Percentiles rank a stretch among this genome's conserved stretches.
Evolutionary conservation across 192 early-diverging fungal species (phyloP).

Genomic region (Mycoemilia scoparia): DNA sequence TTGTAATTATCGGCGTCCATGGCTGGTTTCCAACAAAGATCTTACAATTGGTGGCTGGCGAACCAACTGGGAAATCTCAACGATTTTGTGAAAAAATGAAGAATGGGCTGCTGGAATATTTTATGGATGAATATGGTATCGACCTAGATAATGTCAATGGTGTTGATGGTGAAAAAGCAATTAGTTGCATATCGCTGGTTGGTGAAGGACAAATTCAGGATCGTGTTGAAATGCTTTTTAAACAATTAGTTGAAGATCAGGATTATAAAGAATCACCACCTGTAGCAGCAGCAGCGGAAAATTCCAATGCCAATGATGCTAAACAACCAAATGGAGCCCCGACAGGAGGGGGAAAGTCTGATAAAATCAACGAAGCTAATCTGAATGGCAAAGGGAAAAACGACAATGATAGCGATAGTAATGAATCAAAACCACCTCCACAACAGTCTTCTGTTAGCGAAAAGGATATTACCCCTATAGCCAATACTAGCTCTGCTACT

Average conservation of each 20-base stretch:
- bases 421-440: neutral
- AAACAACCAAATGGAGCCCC: constrained; percentile 2
- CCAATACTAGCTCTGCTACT: constrained; percentile 13
- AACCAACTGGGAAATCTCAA: constrained; percentile 79
- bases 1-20: constrained; percentile 75
- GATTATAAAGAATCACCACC: neutral
- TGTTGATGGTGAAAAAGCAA: constrained; percentile 7
- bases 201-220: constrained; percentile 84
- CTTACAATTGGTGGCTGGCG: constrained; percentile 60
- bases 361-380: constrained; percentile 1
- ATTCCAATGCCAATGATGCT: neutral
- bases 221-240: constrained; percentile 64
- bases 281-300: neutral
- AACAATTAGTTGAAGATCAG: constrained; percentile 36
- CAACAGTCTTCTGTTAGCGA: neutral
- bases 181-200: constrained; percentile 70
- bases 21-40: constrained; percentile 76
- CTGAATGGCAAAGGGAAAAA: constrained; percentile 3
- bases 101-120: constrained; percentile 36
- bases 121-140: constrained; percentile 30
- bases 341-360: neutral
- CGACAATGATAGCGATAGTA: too few relatives aligned
- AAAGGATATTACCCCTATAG: constrained; percentile 1
- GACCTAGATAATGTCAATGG: constrained; percentile 16
- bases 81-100: constrained; percentile 84